Base-by-base conservation (phyloP, 2,329 filamentous ascomycete species). In the Cordyceps cateniannulata region DNA sequence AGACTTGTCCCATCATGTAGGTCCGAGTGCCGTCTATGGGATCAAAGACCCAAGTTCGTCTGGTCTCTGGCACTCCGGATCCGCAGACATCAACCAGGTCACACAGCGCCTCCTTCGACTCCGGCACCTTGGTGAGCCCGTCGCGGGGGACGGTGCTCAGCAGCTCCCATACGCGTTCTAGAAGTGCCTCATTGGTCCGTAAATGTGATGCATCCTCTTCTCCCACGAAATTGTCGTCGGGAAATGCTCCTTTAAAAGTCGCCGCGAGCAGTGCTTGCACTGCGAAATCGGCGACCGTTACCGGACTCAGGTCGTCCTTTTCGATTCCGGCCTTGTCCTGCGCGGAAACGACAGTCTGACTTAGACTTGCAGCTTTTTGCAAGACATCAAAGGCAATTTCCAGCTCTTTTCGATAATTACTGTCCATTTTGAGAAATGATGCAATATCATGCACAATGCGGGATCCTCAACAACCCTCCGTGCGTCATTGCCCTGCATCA, bases 11-110 rank as follows among this genome's bases (percentile, higher is more conserved):
- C 12, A 73, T 71, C 9, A 85, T 73, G 59, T 82, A 85, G 0
- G 81, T 83, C 70, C 81, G 79, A 2, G 83, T 85, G 8, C 83
- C 83, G 64, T 85, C 83, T 32, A 85, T 85, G 0, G 83, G 83
- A 65, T 85, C 83, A 65, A 85, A 84, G 0, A 85, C 76, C 82
- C 83, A 85, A 9, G 78, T 77, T 16, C 81, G 69, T 2, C 61
- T 59, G 3, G 66, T 65, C 7, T 67, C 71, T 5, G 75, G 78
- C 18, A 68, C 69, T 25, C 75, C 75, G 22, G 72, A 65, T 32
- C 79, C 77, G 62, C 81, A 83, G 64, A 75, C 75, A 68, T 85
- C 82, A 49, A 85, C 79, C 63, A 82, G 70, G 55, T 78, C 74
- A 67, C 81, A 83, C 70, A 83, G 77, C 29, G 78, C 70, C 62